Conservation (phyloP, 108 stramenopile genomes). For the Cyclostephanos invisitatus region DNA sequence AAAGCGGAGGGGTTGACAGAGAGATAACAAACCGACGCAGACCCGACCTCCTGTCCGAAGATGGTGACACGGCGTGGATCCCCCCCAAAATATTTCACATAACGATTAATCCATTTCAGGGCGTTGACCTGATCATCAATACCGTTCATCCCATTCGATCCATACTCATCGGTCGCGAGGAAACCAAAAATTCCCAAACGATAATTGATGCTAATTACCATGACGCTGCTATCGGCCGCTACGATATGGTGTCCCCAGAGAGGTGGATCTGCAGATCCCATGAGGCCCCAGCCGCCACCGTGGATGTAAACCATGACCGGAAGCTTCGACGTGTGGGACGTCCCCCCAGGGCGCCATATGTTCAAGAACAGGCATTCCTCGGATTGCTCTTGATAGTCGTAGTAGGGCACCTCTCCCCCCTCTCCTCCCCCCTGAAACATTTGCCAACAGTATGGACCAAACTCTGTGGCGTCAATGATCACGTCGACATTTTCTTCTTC, state of each 20-base stretch:
- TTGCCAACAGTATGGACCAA: constrained; percentile 74
- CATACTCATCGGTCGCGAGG: constrained; percentile 53
- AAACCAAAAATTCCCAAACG: constrained; percentile 75
- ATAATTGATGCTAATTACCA: constrained; percentile 78
- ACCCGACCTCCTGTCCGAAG: constrained; percentile 83
- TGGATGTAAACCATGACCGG: constrained; percentile 74
- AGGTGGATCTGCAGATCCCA: constrained; percentile 53
- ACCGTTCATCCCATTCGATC: constrained; percentile 67
- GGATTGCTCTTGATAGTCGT: constrained; percentile 49
- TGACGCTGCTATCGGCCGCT: constrained; percentile 51
- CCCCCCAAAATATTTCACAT: constrained; percentile 86
- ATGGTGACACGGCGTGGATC: constrained; percentile 79
- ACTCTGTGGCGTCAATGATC: constrained; percentile 51
- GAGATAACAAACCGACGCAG: constrained; percentile 15
- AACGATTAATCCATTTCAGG: constrained; percentile 76
- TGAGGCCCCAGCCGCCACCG: constrained; percentile 68
- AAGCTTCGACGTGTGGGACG: neutral
- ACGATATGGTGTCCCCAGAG: constrained; percentile 57
- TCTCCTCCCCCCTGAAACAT: constrained; percentile 36
- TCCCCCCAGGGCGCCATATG: constrained; percentile 31
- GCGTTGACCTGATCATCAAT: constrained; percentile 78
- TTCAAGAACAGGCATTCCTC: constrained; percentile 84
- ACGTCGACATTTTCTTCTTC: neutral
- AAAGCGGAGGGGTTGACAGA: constrained; percentile 7
- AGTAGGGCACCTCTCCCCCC: constrained; percentile 35